phyloP scores from a whole-genome alignment of 2,329 filamentous ascomycete species.

The Diaporthe longicolla region DNA sequence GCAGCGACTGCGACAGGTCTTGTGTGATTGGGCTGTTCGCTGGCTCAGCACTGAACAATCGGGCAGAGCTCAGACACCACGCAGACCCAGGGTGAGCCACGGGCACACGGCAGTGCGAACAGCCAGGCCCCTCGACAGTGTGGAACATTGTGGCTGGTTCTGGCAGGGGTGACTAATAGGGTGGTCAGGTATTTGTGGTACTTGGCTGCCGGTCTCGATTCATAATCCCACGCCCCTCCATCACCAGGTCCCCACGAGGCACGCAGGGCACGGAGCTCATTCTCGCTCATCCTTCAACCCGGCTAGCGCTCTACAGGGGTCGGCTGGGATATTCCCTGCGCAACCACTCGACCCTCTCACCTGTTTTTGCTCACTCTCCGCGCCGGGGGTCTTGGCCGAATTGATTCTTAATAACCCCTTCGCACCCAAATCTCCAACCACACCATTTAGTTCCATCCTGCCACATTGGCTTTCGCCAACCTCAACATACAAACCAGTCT shows the following conservation, averaged over 20 bases:
- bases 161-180: slow-evolving; percentile 44
- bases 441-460: slow-evolving; percentile 37
- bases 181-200: neutral
- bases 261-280: slow-evolving; percentile 36
- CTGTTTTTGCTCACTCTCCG: slow-evolving; percentile 26
- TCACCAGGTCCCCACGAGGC: slow-evolving; percentile 40
- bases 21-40: slow-evolving; percentile 31
- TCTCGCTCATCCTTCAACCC: slow-evolving; percentile 28
- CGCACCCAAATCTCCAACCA: slow-evolving; percentile 44
- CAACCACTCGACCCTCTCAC: slow-evolving; percentile 9
- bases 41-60: slow-evolving; percentile 18
- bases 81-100: slow-evolving; percentile 7
- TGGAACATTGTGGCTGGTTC: slow-evolving; percentile 41
- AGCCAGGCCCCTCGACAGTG: slow-evolving; percentile 32
- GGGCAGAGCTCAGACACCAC: slow-evolving; percentile 22
- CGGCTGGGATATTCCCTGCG: slow-evolving; percentile 29
- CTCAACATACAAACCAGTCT: slow-evolving; percentile 39
- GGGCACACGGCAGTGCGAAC: slow-evolving; percentile 33
- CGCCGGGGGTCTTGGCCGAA: slow-evolving; percentile 31
- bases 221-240: slow-evolving; percentile 46
- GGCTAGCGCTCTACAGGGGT: slow-evolving; percentile 25
- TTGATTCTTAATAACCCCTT: slow-evolving; percentile 39
- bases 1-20: slow-evolving; percentile 21
- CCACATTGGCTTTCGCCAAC: slow-evolving; percentile 47
- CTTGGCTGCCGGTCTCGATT: slow-evolving; percentile 37